phyloP scores from a whole-genome alignment of 1,139 yeast species.

The Chernovozyma sophiae-reginae region DNA sequence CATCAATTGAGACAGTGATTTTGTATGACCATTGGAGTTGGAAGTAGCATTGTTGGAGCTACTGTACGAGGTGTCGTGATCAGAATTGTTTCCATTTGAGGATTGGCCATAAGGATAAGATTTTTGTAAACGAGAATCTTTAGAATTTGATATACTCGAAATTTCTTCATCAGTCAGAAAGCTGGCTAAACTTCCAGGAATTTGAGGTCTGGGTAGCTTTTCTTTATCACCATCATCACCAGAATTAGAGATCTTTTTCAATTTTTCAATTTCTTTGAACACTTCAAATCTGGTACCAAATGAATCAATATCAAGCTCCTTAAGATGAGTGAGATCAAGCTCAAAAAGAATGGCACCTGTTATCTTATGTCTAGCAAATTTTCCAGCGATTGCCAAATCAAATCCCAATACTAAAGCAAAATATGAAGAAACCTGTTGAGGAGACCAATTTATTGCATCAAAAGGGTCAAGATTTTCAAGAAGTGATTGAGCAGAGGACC shows the following conservation, averaged over 20 bases:
- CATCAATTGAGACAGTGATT: constrained; percentile 11
- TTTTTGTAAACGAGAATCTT: background rate
- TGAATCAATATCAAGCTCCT: constrained; percentile 85
- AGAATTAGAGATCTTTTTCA: constrained; percentile 23
- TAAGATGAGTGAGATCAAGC: constrained; percentile 77
- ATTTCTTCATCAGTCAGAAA: background rate
- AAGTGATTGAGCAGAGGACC: constrained; percentile 14
- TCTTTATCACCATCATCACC: background rate
- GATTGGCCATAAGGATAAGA: constrained; percentile 2
- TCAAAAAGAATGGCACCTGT: constrained; percentile 83
- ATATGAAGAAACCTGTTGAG: constrained; percentile 77
- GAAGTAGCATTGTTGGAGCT: constrained; percentile 4
- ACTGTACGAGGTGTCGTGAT: background rate
- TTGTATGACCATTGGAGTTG: constrained; percentile 1
- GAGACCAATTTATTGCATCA: constrained; percentile 69
- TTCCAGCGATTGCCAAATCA: constrained; percentile 66
- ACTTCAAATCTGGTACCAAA: constrained; percentile 95
- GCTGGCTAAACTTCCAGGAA: background rate
- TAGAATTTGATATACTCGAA: background rate
- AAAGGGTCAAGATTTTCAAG: constrained; percentile 45
- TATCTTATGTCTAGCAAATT: constrained; percentile 83
- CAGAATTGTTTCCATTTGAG: background rate
- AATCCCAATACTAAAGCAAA: constrained; percentile 66
- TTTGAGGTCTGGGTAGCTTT: background rate
- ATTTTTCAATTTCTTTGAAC: constrained; percentile 78